Conservation (phyloP, 495 filamentous ascomycete genomes). For the Viridothelium virens region DNA sequence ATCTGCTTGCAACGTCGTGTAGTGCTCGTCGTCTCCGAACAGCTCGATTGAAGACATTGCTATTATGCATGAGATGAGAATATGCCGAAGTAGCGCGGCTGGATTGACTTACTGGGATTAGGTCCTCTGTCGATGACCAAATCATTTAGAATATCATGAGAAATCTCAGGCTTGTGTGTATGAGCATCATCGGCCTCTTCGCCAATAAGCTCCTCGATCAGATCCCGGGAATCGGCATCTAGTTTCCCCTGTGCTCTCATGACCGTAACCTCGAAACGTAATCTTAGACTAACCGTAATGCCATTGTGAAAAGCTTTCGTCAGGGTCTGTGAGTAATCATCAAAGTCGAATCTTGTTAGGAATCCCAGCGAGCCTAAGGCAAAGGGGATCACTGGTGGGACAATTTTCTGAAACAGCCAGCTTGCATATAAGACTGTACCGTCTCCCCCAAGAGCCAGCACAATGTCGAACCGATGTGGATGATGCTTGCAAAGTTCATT, state of each 20-base stretch:
- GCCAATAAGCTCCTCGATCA: conserved; percentile 85
- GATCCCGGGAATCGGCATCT: conserved; percentile 41
- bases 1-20: conserved; percentile 79
- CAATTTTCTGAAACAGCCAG: conserved; percentile 96
- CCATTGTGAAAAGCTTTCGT: conserved; percentile 69
- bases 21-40: conserved; percentile 93
- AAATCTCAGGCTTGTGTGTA: conserved; percentile 72
- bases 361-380: conserved; percentile 87
- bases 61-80: neutral
- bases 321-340: conserved; percentile 60
- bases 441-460: conserved; percentile 90
- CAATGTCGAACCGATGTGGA: conserved; percentile 88
- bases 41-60: conserved; percentile 79
- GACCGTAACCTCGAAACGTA: conserved; percentile 90
- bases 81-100: neutral
- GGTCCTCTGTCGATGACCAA: conserved; percentile 85
- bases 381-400: conserved; percentile 89
- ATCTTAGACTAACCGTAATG: conserved; percentile 75
- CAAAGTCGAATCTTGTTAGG: conserved; percentile 92
- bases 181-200: conserved; percentile 70
- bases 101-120: conserved; percentile 61
- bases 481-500: conserved; percentile 63
- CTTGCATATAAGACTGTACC: conserved; percentile 91
- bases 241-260: conserved; percentile 62
- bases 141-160: conserved; percentile 88